Evolutionary conservation across 139 green algal genomes (phyloP).

Genomic region (Auxenochlorella pyrenoidosa): DNA sequence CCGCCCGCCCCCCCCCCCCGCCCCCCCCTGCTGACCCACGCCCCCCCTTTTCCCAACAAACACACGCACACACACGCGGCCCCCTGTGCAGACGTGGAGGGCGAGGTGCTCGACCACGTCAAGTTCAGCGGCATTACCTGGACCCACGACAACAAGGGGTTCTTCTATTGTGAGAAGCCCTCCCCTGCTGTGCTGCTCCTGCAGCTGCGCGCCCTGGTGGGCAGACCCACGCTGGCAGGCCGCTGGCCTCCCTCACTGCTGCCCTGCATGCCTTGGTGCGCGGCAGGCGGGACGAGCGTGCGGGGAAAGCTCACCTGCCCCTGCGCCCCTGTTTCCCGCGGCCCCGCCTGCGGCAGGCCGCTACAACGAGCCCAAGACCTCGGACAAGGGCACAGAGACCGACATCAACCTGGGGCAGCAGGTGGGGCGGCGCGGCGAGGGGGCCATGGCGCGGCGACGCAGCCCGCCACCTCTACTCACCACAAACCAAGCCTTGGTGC

Average conservation of each 20-base stretch:
- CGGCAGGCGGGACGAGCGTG: no score
- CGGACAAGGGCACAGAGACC: constrained; percentile 86
- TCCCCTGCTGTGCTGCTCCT: no score
- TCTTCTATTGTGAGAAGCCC: constrained; percentile 93
- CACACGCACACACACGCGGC: neutral
- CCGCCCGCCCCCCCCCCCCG: no score
- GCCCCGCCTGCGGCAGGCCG: constrained; percentile 40
- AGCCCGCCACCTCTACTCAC: no score
- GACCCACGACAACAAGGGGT: constrained; percentile 61
- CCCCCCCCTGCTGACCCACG: neutral
- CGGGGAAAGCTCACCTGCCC: neutral
- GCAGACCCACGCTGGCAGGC: no score
- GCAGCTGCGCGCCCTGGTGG: neutral
- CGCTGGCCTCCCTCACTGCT: neutral
- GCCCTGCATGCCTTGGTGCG: neutral
- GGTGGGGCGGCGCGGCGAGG: neutral
- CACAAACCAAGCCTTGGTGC: no score
- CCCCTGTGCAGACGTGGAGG: constrained; percentile 42
- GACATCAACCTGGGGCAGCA: constrained; percentile 79
- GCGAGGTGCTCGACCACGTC: constrained; percentile 83
- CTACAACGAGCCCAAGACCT: constrained; percentile 45
- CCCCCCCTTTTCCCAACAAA: no score
- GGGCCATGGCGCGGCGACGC: no score
- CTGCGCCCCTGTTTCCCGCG: neutral
- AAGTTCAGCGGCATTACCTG: constrained; percentile 74